Percentiles rank a stretch among this genome's conserved stretches.
phyloP scores from a whole-genome alignment of 208 protist species.

The Tritrichomonas musculus region DNA sequence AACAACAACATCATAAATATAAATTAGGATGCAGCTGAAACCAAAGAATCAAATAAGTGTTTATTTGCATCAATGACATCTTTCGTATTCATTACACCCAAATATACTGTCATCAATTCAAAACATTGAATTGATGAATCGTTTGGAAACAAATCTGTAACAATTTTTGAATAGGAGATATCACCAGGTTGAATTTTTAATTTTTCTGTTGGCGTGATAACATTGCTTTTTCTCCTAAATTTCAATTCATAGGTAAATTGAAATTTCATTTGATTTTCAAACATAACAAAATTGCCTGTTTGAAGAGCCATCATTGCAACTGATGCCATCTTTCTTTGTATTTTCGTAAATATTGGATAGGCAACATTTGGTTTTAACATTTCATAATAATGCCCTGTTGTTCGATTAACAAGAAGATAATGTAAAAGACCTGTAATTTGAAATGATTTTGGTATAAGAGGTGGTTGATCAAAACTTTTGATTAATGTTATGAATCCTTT shows the following conservation, averaged over 20 bases:
- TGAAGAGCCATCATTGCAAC: not conserved
- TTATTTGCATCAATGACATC: not conserved
- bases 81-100: not conserved
- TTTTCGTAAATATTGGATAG: not conserved
- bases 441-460: not conserved
- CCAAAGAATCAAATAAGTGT: not conserved
- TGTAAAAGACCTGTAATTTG: slow-evolving; percentile 12
- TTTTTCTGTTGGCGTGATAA: too few species aligned
- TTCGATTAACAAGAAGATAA: not conserved
- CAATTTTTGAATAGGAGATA: not conserved
- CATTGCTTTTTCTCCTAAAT: not conserved
- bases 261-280: not conserved
- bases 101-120: not conserved
- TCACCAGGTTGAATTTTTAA: not conserved
- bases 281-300: not conserved
- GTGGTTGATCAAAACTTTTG: not conserved
- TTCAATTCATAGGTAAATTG: slow-evolving; percentile 1
- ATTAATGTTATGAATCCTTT: not conserved
- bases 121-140: not conserved
- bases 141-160: not conserved
- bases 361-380: not conserved
- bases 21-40: too few species aligned
- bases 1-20: too few species aligned
- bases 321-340: not conserved
- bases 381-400: not conserved